Percentiles rank a stretch among this genome's conserved stretches.
These are phyloP conservation scores for Apophysomyces ossiformis DNA, from an alignment of 371 early-diverging fungal genomes.

Conservation along the genomic window DNA sequence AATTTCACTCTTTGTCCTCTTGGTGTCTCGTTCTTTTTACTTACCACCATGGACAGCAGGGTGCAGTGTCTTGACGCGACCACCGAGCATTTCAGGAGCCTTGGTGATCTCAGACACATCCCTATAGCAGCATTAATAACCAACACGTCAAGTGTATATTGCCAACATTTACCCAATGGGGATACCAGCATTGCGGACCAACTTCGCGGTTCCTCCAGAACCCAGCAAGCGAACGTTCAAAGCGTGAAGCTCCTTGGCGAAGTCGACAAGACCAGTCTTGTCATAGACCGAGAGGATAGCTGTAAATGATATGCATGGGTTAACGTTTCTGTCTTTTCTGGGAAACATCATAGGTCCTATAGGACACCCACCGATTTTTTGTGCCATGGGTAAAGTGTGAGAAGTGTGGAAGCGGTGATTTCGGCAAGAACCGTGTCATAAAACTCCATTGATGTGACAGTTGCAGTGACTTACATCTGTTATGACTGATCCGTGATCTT, in stretches of 20 bases:
- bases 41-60: slow-evolving; percentile 97
- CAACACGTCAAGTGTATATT: not conserved
- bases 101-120: slow-evolving; percentile 97
- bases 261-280: slow-evolving; percentile 92
- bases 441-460: not conserved
- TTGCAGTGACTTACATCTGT: not conserved
- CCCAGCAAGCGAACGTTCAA: slow-evolving; percentile 87
- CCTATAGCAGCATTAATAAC: slow-evolving; percentile 36
- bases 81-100: slow-evolving; percentile 98
- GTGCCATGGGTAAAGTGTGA: not conserved
- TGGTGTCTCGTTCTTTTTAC: not conserved
- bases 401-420: slow-evolving; percentile 7
- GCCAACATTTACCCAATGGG: slow-evolving; percentile 74
- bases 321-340: no score
- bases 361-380: not conserved
- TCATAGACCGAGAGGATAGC: slow-evolving; percentile 97
- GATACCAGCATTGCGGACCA: slow-evolving; percentile 86
- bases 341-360: no score
- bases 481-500: not conserved
- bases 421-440: not conserved
- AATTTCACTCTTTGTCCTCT: slow-evolving; percentile 1
- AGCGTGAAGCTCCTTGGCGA: slow-evolving; percentile 81
- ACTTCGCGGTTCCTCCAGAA: slow-evolving; percentile 95
- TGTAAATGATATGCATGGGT: not conserved
- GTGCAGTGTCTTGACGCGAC: slow-evolving; percentile 98